Evolutionary conservation across 352 stramenopile species (phyloP), one percentile per base, ranked within the genome.

Genomic region (Blastocystis sp.): DNA sequence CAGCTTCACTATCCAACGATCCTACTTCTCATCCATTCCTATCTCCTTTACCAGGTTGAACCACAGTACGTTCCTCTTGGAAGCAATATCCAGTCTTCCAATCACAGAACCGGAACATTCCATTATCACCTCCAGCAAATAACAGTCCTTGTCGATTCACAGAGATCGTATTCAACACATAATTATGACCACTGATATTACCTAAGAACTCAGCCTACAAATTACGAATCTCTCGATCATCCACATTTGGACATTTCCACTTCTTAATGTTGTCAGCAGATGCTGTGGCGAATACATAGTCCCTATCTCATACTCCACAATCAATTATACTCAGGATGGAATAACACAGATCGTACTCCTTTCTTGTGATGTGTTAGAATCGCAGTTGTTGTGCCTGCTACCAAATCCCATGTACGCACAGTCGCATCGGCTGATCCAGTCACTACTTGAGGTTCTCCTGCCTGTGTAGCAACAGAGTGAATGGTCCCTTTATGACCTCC

Each of bases 361-460:
- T 98, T 98, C 92, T 99, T 98, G 91, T 99, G 97, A 91, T 99
- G 97, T n/a, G 97, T 99, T 24, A 99, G 90, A 12, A 96, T 98
- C 29, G 94, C 96, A 92, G 98, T 97, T 58, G 95, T 93, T 90
- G 98, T 98, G 29, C 96, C 97, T 0, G 95, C 95, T 4, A 94
- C 94, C 43, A 99, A 90, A 90, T 99, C 97, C 96, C 96, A 99
- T 4, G 99, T 88, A 91, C 97, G 97, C 61, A 98, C 92, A 1
- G 95, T 98, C 74, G 91, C 95, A 90, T 98, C 95, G 43, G 94
- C 94, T 3, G 92, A 94, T 65, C 92, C 93, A 6, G 93, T 95
- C 65, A 96, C 92, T 78, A 96, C 92, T 90, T 97, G 95, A 54
- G 97, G 97, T 89, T 99, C 96, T 0, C 94, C 97, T 0, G 93